Conservation (phyloP, 2,329 filamentous ascomycete genomes). For the Gremmenia infestans region DNA sequence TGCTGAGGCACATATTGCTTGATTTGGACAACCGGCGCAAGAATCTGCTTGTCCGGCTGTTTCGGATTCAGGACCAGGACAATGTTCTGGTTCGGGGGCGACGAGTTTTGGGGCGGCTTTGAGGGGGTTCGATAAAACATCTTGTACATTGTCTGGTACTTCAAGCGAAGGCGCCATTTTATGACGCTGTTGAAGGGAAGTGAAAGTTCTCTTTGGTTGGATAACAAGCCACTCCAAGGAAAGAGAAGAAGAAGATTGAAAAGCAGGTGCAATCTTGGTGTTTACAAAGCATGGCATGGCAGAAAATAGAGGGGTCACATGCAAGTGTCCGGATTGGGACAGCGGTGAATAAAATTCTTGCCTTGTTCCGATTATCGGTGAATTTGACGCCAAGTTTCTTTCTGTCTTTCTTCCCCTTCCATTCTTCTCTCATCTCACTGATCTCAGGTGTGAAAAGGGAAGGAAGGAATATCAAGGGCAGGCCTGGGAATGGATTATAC, state of each 20-base stretch:
- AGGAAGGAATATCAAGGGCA: background rate
- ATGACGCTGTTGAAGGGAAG: background rate
- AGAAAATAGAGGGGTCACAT: background rate
- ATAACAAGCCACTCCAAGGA: background rate
- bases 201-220: background rate
- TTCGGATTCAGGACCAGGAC: conserved; percentile 81
- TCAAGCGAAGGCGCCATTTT: conserved; percentile 78
- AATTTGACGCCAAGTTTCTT: background rate
- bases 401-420: background rate
- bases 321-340: background rate
- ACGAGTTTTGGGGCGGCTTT: conserved; percentile 80
- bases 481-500: background rate
- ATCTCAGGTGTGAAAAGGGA: background rate
- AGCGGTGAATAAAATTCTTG: background rate
- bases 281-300: background rate
- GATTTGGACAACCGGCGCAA: conserved; percentile 93
- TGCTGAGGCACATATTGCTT: conserved; percentile 87
- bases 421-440: background rate
- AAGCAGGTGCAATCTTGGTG: background rate
- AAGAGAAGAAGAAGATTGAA: background rate
- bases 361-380: background rate
- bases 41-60: conserved; percentile 68
- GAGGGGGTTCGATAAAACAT: conserved; percentile 70
- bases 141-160: conserved; percentile 61
- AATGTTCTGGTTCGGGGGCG: conserved; percentile 94